Evolutionary conservation across 106 monocot genomes (phyloP), one percentile per base, ranked within the genome.

Genomic region (Dendrobium chrysotoxum): DNA sequence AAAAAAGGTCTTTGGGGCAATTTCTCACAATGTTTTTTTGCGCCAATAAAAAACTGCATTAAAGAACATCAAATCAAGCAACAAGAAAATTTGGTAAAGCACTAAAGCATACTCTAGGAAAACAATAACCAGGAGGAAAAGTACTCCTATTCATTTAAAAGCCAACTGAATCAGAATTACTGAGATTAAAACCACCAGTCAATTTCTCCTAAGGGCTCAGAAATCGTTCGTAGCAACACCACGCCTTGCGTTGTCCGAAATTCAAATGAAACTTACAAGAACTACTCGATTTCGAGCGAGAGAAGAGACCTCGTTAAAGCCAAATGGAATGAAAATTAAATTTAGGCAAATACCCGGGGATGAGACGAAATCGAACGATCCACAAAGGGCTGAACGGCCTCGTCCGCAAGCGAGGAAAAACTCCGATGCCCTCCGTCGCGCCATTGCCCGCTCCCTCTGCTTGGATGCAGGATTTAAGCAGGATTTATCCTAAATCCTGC

Each of bases 371-470:
- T 21, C 72, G 15, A 72, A 21, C 23, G 76, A 76, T 47, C 26
- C 26, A 21, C 15, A 11, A 4, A 76, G 44, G 2, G 3, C 25
- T 28, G n/a, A 39, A 44, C 28, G 47, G 47, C 35, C 26, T 23
- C 76, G 76, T 46, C 12, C 47, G 40, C 76, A 47, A 47, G 46
- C 76, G 47, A 76, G 25, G 12, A 76, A 47, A 76, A 46, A 28
- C 47, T 47, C 47, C 12, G 46, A 44, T 23, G 76, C 76, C 47
- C 25, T 44, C 23, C 4, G 46, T 47, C 47, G 76, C 45, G 26
- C 46, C 76, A 76, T 76, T 11, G 44, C 12, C 47, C 30, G 71
- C 71, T 35, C 11, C 50, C 50, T 50, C 13, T 12, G 50, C 31
- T 31, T 31, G 31, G 31, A 31, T 31, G 31, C 31, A 31, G 31